Evolutionary conservation across 2,329 filamentous ascomycete genomes (phyloP).

Genomic region (Diaporthe sp.): DNA sequence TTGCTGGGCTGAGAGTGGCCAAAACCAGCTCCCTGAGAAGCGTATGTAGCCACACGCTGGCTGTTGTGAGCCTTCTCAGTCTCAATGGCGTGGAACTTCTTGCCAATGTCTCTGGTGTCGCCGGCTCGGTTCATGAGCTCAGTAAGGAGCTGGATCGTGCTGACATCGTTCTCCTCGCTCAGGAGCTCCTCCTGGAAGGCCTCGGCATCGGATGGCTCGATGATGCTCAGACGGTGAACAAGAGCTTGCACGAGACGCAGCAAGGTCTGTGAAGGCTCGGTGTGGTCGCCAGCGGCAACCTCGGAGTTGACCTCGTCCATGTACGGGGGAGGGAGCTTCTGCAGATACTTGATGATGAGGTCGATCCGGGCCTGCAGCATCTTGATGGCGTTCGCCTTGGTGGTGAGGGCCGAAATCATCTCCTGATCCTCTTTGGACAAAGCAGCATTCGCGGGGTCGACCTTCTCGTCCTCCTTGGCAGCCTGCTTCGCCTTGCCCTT

Average conservation of each 20-base stretch:
- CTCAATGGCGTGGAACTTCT: slow-evolving; percentile 77
- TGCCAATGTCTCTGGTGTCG: slow-evolving; percentile 79
- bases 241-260: slow-evolving; percentile 91
- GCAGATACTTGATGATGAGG: slow-evolving; percentile 82
- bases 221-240: slow-evolving; percentile 84
- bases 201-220: slow-evolving; percentile 77
- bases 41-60: slow-evolving; percentile 36
- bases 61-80: slow-evolving; percentile 46
- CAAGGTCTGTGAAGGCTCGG: slow-evolving; percentile 74
- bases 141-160: slow-evolving; percentile 81
- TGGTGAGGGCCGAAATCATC: slow-evolving; percentile 77
- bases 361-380: slow-evolving; percentile 87
- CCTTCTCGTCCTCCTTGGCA: slow-evolving; percentile 48
- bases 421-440: slow-evolving; percentile 73
- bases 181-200: slow-evolving; percentile 79
- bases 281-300: slow-evolving; percentile 50
- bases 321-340: slow-evolving; percentile 70
- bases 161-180: slow-evolving; percentile 86
- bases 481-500: slow-evolving; percentile 67
- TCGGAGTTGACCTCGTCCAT: slow-evolving; percentile 54
- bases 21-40: slow-evolving; percentile 41
- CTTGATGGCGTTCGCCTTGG: slow-evolving; percentile 92
- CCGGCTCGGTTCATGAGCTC: slow-evolving; percentile 80
- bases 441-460: slow-evolving; percentile 56
- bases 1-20: slow-evolving; percentile 40